These are phyloP conservation scores for Rhododendron griersonianum DNA, from an alignment of 148 eudicot genomes.

Conservation along the genomic window DNA sequence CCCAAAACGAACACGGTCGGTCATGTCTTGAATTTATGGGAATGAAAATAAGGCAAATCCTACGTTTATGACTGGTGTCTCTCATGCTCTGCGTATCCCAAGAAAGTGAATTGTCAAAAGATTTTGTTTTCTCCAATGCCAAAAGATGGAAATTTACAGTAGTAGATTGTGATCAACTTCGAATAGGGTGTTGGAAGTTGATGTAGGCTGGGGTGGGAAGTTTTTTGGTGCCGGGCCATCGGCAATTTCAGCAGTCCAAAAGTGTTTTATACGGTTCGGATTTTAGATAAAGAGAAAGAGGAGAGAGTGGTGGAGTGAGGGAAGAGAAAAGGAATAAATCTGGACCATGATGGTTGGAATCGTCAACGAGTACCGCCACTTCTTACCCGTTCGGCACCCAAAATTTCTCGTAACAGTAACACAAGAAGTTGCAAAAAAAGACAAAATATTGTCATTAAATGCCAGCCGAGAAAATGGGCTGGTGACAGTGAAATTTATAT, in stretches of 20 bases:
- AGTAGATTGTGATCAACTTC: slow-evolving; percentile 12
- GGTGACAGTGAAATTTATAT: neutral
- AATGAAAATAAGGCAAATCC: slow-evolving; percentile 17
- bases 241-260: fast-evolving
- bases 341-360: too few relatives aligned
- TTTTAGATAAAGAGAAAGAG: too few relatives aligned
- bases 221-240: too few relatives aligned
- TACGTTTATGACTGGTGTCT: slow-evolving; percentile 18
- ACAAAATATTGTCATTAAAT: neutral
- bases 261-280: too few relatives aligned
- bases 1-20: too few relatives aligned
- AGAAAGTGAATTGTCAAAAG: slow-evolving; percentile 42
- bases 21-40: slow-evolving; percentile 1
- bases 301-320: too few relatives aligned
- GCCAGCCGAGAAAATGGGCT: neutral
- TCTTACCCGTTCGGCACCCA: too few relatives aligned
- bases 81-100: slow-evolving; percentile 76
- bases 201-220: neutral
- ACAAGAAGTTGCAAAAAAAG: neutral
- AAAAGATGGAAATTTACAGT: neutral
- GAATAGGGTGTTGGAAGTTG: slow-evolving; percentile 20
- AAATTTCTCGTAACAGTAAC: too few relatives aligned
- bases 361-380: too few relatives aligned
- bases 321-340: too few relatives aligned
- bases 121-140: neutral